Evolutionary conservation across 129 eudicot genomes (phyloP).

Genomic region (Flaveria robusta): DNA sequence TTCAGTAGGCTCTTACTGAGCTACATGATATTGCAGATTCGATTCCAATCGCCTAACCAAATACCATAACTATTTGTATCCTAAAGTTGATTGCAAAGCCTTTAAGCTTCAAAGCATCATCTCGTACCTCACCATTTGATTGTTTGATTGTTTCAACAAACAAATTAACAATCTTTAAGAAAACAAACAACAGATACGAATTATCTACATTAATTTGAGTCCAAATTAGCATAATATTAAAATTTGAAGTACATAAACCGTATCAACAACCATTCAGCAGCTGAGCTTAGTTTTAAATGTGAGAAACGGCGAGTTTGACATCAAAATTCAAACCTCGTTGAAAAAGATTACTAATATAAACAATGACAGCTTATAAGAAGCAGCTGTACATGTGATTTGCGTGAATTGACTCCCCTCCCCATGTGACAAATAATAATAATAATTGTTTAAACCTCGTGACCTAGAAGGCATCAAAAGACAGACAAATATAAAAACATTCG

Average conservation of each 20-base stretch:
- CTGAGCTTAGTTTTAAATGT: not conserved
- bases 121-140: no score
- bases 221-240: not conserved
- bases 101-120: no score
- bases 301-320: no score
- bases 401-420: not conserved
- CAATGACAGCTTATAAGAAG: not conserved
- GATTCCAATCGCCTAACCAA: no score
- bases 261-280: not conserved
- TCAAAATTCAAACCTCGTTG: no score
- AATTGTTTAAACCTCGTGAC: slow-evolving; percentile 7
- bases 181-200: not conserved
- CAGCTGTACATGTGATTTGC: slow-evolving; percentile 21
- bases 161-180: slow-evolving; percentile 4
- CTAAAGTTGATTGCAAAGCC: no score
- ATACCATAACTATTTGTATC: no score
- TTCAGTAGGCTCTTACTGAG: no score
- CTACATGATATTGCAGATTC: no score
- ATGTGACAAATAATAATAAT: not conserved
- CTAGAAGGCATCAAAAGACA: slow-evolving; percentile 6
- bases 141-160: not conserved
- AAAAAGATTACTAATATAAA: not conserved
- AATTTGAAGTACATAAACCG: slow-evolving; percentile 4
- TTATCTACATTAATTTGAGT: not conserved
- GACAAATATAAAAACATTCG: not conserved